phyloP scores from a whole-genome alignment of 2,329 filamentous ascomycete genomes.

The Tympanopsis confertula region DNA sequence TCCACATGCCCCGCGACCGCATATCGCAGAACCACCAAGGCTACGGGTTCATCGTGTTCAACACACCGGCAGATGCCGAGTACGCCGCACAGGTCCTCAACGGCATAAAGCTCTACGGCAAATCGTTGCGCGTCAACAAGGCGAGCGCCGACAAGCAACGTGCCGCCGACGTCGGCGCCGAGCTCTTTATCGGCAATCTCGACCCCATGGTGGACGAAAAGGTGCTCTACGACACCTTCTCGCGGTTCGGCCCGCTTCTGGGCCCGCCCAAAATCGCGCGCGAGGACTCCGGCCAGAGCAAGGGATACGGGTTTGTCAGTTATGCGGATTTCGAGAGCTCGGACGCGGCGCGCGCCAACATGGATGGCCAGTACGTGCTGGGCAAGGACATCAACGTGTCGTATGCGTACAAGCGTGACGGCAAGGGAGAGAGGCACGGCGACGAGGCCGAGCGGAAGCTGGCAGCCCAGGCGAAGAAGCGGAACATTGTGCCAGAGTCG shows the following conservation, averaged over 20 bases:
- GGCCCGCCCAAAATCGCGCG: conserved; percentile 82
- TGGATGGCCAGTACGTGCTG: conserved; percentile 93
- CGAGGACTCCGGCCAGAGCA: conserved; percentile 77
- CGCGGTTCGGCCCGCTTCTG: conserved; percentile 77
- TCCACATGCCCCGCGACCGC: conserved; percentile 94
- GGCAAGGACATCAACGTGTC: conserved; percentile 94
- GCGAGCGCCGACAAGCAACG: conserved; percentile 85
- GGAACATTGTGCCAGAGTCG: conserved; percentile 76
- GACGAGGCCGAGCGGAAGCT: conserved; percentile 88
- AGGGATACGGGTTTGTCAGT: conserved; percentile 92
- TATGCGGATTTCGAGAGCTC: conserved; percentile 89
- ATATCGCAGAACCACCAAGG: conserved; percentile 95
- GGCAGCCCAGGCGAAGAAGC: conserved; percentile 82
- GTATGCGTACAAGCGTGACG: conserved; percentile 98
- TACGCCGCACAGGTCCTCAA: conserved; percentile 97
- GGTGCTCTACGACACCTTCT: conserved; percentile 86
- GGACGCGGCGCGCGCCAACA: conserved; percentile 79
- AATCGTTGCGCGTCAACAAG: conserved; percentile 94
- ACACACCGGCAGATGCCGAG: conserved; percentile 86
- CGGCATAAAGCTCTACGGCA: conserved; percentile 82
- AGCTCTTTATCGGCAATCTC: conserved; percentile 92
- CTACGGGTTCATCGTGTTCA: conserved; percentile 98
- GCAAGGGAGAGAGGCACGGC: conserved; percentile 90
- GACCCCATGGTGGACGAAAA: conserved; percentile 93
- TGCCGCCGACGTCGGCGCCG: conserved; percentile 82